Base-by-base conservation (phyloP, 805 yeast species). In the Candida caryicola region DNA sequence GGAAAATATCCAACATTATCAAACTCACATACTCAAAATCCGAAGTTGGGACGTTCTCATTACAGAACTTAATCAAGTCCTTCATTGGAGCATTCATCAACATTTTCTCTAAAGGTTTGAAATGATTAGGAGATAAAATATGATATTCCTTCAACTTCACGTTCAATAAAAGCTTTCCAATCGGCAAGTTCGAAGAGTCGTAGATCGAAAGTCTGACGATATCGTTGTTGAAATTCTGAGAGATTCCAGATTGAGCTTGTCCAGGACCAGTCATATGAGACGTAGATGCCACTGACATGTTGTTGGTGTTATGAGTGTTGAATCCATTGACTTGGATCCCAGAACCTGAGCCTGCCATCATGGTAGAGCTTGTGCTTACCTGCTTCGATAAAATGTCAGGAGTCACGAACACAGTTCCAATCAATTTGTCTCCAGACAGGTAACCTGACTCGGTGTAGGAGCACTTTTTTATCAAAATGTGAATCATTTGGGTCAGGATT, bases 1-100 rank as follows among this genome's bases (percentile, higher is more conserved):
- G 91, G 54, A 83, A 87, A 12, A 87, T 75, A 51, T 86, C 90
- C 36, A 87, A 60, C 40, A 86, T 67, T 28, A 85, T 76, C 26
- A 66, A 57, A 26, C 90, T 73, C 27, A 72, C 67, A 21, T 73
- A 71, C 41, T 78, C 85, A 48, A 83, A 59, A 40, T 74, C 71
- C 25, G 61, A 57, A 32, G 62, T 60, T 13, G 68, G 51, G 6
- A 66, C 66, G 27, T 59, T 58, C 7, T 39, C 54, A 51, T 69
- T 69, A 35, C 78, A 60, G 47, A 72, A 77, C 13, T 64, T 64
- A 12, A 81, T 64, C n/a, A 84, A 52, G 27, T 74, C 75, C 23
- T 69, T 65, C 57, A 77, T 69, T 4, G 81, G 73, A 12, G 79
- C 64, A 49, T 73, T 71, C 4, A 62, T 44, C 5, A 88, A 62